Base-by-base conservation (phyloP, 192 early-diverging fungal species). In the Linnemannia schmuckeri region DNA sequence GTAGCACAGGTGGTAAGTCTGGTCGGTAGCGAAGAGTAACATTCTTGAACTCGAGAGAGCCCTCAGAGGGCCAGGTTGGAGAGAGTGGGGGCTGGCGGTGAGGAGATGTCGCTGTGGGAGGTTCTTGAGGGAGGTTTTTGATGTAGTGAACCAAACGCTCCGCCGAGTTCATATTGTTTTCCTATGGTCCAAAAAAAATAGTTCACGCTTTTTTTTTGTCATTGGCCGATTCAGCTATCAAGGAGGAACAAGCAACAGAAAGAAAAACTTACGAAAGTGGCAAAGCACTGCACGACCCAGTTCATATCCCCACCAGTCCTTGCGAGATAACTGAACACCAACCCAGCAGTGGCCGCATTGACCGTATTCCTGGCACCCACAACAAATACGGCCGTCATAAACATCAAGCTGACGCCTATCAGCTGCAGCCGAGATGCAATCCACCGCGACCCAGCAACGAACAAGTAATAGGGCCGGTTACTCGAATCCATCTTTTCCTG, bases 391-490 rank as follows among this genome's bases (percentile, higher is more conserved):
- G 94, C 91, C 2, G 96, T 93, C 22, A 93, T 91, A 80, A 98
- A 95, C 9, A 96, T 94, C 85, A 98, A 90, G 61, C 96, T 76
- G 3, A 93, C 89, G 3, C 76, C 76, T 18, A 78, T 91, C 52
- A 93, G 91, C 81, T 97, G 96, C 40, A 97, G 85, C 4, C 96
- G 93, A 4, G 94, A 84, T 6, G 90, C 91, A 74, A 95, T 81
- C 94, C 93, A 95, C 18, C 93, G 91, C 70, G 94, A 94, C 8
- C 91, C 88, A 10, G 90, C 85, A 35, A 94, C 86, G 22, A 92
- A 93, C 17, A 96, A 93, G 78, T 94, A 97, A 77, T 96, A 94
- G 4, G 95, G 94, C 30, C 91, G 91, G 82, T 94, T 93, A 82
- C 97, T 96, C 79, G 83, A 78, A 70, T 98, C 97, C 24, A 97